Percentiles rank a stretch among this genome's conserved stretches.
phyloP scores from a whole-genome alignment of 2,329 filamentous ascomycete species.

The Beauveria varroae region DNA sequence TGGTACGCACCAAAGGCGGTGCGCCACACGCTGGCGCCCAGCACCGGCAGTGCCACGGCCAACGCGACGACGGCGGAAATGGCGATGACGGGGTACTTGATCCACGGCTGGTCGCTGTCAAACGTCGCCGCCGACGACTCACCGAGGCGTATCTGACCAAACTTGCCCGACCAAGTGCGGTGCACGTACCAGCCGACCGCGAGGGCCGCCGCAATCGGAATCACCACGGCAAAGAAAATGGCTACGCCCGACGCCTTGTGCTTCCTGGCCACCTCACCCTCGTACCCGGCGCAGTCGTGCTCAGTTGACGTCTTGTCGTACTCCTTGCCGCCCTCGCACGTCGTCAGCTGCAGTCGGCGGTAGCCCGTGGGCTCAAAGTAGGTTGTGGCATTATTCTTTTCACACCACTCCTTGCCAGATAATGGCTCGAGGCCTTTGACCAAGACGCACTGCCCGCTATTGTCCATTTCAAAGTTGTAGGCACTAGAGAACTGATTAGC shows the following conservation, averaged over 20 bases:
- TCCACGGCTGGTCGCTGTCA: constrained; percentile 65
- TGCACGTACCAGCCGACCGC: constrained; percentile 79
- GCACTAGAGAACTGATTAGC: constrained; percentile 49
- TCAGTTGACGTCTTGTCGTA: constrained; percentile 57
- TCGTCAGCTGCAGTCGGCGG: constrained; percentile 81
- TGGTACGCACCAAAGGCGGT: constrained; percentile 45
- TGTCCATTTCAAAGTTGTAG: constrained; percentile 83
- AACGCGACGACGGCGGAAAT: constrained; percentile 58
- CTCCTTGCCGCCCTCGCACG: constrained; percentile 69
- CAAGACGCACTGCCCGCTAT: constrained; percentile 67
- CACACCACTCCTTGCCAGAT: constrained; percentile 43
- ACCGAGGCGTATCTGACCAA: constrained; percentile 85
- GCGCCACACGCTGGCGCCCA: constrained; percentile 68
- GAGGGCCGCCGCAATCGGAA: constrained; percentile 65
- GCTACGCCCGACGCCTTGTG: constrained; percentile 62
- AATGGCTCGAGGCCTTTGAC: constrained; percentile 64
- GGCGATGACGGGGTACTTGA: constrained; percentile 74
- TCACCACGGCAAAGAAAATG: constrained; percentile 77
- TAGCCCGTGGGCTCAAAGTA: constrained; percentile 85
- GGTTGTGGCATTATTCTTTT: constrained; percentile 57
- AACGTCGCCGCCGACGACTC: constrained; percentile 48
- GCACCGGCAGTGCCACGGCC: constrained; percentile 57
- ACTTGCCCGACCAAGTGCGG: constrained; percentile 78
- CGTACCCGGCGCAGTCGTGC: constrained; percentile 64
- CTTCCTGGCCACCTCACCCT: constrained; percentile 70